Evolutionary conservation across 2,329 filamentous ascomycete genomes (phyloP), one percentile per base, ranked within the genome.

Genomic region (Trichoderma afroharzianum): DNA sequence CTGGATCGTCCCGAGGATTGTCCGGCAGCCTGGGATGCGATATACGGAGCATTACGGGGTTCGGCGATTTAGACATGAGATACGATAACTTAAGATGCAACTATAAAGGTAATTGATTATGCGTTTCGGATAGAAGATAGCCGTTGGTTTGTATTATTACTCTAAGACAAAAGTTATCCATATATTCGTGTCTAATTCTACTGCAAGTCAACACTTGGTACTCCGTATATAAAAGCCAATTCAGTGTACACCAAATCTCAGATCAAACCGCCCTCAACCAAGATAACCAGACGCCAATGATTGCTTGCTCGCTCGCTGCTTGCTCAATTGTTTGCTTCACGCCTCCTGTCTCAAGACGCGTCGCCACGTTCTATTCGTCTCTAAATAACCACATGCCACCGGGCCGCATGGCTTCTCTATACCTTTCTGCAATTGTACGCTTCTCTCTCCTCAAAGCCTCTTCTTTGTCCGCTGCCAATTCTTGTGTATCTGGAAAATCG

Each of bases 401-500:
- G 2, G 88, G 87, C 36, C 91, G 88, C 88, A 93, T 92, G 1
- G 96, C 95, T 78, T 98, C 94, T 63, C 90, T 86, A 81, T 93
- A 92, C 77, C 94, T 88, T 77, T 93, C 90, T 74, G 90, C 87
- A 2, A 98, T 85, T 70, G 88, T 86, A 63, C 88, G 84, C 74
- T 86, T 87, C 78, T 92, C 91, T 72, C 88, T 82, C 75, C 85
- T 85, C n/a, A 84, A 85, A 0, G 92, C 92, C 77, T 90, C 89
- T 72, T 87, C 85, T 71, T 88, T 88, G 76, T 95, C 89, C 67
- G 85, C 83, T 75, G 88, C 84, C 32, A 91, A 82, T 80, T 98
- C 93, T 79, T 98, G 96, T 1, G 96, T 98, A 30, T 84, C 90
- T 1, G 95, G 95, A 79, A 99, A 97, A 75, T 97, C 95, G 2